Evolutionary conservation across 495 filamentous ascomycete genomes (phyloP).

Genomic region (Baudoinia panamericana): DNA sequence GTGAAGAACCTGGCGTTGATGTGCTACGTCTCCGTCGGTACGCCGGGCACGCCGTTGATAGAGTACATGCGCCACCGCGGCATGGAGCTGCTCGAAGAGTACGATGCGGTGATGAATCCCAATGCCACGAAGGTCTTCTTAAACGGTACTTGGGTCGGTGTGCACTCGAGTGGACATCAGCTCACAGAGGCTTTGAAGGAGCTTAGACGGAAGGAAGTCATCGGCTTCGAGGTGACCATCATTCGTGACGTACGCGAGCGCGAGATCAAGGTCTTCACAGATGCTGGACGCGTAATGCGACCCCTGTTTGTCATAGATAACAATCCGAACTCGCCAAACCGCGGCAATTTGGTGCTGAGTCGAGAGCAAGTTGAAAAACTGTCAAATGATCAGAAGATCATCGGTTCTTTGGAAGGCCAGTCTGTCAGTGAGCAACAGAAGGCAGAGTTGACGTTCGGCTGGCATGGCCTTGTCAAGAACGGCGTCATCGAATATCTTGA

Average conservation of each 20-base stretch:
- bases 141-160: conserved; percentile 94
- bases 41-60: conserved; percentile 73
- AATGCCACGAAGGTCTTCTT: conserved; percentile 96
- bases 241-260: conserved; percentile 90
- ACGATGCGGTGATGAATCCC: conserved; percentile 74
- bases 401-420: conserved; percentile 19
- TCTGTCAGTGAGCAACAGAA: conserved; percentile 43
- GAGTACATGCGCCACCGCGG: conserved; percentile 88
- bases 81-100: conserved; percentile 95
- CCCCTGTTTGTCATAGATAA: conserved; percentile 86
- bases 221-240: conserved; percentile 81
- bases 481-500: conserved; percentile 92
- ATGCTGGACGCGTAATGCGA: conserved; percentile 85
- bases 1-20: conserved; percentile 98
- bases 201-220: conserved; percentile 62
- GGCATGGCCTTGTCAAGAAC: conserved; percentile 65
- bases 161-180: conserved; percentile 68
- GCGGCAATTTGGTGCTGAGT: conserved; percentile 66
- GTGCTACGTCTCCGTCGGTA: conserved; percentile 93
- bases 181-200: conserved; percentile 63
- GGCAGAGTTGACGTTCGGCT: conserved; percentile 61
- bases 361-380: conserved; percentile 62
- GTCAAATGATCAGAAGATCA: conserved; percentile 53
- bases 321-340: conserved; percentile 49
- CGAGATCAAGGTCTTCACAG: conserved; percentile 97